phyloP scores from a whole-genome alignment of 2,329 filamentous ascomycete species.

The Fusarium staphyleae region DNA sequence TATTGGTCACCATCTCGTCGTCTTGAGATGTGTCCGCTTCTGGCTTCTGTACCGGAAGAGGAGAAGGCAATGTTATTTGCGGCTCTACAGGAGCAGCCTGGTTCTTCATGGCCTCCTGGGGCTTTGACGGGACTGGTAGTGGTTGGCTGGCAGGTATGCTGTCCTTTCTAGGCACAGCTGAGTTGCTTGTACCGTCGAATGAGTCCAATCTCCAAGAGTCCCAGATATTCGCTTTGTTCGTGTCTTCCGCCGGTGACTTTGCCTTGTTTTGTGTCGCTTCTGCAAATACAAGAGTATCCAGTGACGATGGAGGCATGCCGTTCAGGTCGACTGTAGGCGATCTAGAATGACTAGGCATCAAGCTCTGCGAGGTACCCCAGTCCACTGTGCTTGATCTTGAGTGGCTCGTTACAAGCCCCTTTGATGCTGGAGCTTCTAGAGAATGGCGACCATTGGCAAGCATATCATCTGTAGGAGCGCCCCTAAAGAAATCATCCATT shows the following conservation, averaged over 20 bases:
- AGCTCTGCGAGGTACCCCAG: constrained; percentile 13
- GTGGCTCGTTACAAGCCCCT: constrained; percentile 15
- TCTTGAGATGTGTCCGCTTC: constrained; percentile 33
- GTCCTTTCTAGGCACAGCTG: constrained; percentile 12
- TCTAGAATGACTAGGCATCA: constrained; percentile 18
- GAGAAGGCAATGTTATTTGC: constrained; percentile 6
- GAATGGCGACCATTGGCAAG: constrained; percentile 17
- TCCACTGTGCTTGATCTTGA: constrained; percentile 32
- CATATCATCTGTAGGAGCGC: background rate
- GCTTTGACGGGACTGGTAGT: constrained; percentile 6
- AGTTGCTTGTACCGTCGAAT: constrained; percentile 20
- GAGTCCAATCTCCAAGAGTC: constrained; percentile 32
- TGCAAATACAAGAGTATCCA: constrained; percentile 18
- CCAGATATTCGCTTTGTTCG: constrained; percentile 27
- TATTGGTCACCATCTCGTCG: constrained; percentile 44
- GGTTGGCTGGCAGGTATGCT: constrained; percentile 6
- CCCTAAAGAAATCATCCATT: constrained; percentile 5
- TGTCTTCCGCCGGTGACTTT: constrained; percentile 11
- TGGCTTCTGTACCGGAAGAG: constrained; percentile 11
- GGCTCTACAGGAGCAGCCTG: constrained; percentile 1
- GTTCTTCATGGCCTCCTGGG: constrained; percentile 5
- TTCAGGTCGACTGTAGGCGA: constrained; percentile 28
- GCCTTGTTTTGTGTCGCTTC: constrained; percentile 17
- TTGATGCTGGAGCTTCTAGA: constrained; percentile 12
- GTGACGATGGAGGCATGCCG: constrained; percentile 14